phyloP scores from a whole-genome alignment of 2,329 filamentous ascomycete species.

The Aspergillus sp. region DNA sequence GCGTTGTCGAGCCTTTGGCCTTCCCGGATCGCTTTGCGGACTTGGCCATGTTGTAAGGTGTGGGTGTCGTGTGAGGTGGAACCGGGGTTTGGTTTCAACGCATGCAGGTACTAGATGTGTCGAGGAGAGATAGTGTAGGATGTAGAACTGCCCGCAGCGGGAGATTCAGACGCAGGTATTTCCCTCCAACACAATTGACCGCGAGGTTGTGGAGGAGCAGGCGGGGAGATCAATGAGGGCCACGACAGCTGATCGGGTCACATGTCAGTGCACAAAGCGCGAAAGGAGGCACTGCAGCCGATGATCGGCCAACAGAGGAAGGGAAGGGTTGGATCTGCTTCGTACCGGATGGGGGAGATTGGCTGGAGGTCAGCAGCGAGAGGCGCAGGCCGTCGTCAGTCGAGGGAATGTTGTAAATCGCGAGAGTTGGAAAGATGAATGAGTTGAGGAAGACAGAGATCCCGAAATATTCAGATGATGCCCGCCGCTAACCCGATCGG shows the following conservation, averaged over 20 bases:
- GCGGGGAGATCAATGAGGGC: neutral
- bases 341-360: neutral
- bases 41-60: slow-evolving; percentile 34
- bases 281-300: neutral
- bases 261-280: neutral
- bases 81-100: neutral
- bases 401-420: too few relatives aligned
- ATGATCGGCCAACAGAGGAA: neutral
- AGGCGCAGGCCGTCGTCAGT: neutral
- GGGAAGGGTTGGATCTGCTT: neutral
- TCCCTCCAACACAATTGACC: neutral
- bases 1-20: slow-evolving; percentile 26
- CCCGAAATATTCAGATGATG: neutral
- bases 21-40: slow-evolving; percentile 31
- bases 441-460: neutral
- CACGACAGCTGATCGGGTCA: neutral
- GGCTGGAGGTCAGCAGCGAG: neutral
- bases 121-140: neutral
- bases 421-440: neutral
- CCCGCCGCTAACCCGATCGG: slow-evolving; percentile 19
- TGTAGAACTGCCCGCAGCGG: too few relatives aligned
- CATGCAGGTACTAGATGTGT: neutral
- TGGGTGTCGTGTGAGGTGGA: neutral
- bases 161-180: neutral
- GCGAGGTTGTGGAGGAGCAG: neutral